Conservation (phyloP, 2,329 filamentous ascomycete species). For the Venturiaceae sp. region DNA sequence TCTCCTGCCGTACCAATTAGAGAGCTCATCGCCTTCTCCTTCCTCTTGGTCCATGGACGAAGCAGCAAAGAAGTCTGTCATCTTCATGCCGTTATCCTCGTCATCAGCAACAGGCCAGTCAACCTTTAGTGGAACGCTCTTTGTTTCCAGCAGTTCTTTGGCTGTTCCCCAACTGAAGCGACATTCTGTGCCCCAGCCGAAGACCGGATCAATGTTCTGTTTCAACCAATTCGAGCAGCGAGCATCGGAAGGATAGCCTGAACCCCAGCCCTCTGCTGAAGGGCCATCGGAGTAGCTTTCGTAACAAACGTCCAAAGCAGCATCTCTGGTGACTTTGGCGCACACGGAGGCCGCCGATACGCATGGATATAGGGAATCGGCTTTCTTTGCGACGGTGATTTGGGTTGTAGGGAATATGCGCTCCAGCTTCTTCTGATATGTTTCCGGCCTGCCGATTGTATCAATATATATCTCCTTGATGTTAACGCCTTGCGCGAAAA, state of each 20-base stretch:
- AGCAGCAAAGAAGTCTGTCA: conserved; percentile 66
- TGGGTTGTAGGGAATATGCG: conserved; percentile 63
- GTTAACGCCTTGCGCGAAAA: conserved; percentile 70
- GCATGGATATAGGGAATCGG: conserved; percentile 83
- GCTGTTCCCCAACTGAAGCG: conserved; percentile 94
- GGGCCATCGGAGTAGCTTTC: conserved; percentile 28
- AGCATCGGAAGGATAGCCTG: conserved; percentile 84
- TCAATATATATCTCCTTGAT: conserved; percentile 89
- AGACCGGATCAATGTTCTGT: conserved; percentile 80
- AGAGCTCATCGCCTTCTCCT: conserved; percentile 55
- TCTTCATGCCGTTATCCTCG: conserved; percentile 50
- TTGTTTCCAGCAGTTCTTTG: conserved; percentile 81
- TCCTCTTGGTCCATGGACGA: conserved; percentile 24
- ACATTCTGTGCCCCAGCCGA: conserved; percentile 91
- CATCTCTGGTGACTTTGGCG: conserved; percentile 92
- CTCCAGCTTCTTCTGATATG: conserved; percentile 79
- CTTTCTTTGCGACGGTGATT: conserved; percentile 56
- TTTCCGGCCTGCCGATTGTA: conserved; percentile 73
- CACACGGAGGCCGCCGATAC: conserved; percentile 91
- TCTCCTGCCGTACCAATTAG: conserved; percentile 73
- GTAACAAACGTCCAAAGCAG: conserved; percentile 73
- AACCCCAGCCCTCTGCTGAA: conserved; percentile 57
- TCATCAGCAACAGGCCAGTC: conserved; percentile 78
- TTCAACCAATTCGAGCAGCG: conserved; percentile 75
- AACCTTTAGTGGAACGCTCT: conserved; percentile 54